Conservation (phyloP, 495 filamentous ascomycete genomes). For the Annulohypoxylon moriforme region DNA sequence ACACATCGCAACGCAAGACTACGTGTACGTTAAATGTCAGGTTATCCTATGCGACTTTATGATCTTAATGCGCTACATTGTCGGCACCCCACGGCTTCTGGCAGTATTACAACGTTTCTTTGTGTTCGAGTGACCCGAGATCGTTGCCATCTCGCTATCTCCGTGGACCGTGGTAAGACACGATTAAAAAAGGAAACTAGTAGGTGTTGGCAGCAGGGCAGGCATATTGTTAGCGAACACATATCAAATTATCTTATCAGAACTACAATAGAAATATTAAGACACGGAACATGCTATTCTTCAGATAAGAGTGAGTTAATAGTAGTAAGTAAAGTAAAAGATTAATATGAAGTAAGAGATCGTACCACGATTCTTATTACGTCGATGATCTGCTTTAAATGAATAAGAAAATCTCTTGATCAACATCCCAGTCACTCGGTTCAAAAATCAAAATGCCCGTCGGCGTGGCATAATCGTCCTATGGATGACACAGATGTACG, state of each 20-base stretch:
- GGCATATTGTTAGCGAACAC: background rate
- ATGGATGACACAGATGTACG: conserved; percentile 21
- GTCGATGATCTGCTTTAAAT: background rate
- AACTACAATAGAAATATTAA: background rate
- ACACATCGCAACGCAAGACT: conserved; percentile 2
- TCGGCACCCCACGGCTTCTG: background rate
- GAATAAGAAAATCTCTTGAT: background rate
- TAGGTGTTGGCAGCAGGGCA: background rate
- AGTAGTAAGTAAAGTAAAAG: background rate
- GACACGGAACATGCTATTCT: no score
- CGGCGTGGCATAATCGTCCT: background rate
- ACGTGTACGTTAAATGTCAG: conserved; percentile 10
- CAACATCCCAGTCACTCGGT: conserved; percentile 5
- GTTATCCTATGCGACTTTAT: background rate
- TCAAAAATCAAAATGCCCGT: background rate
- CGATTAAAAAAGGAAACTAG: background rate
- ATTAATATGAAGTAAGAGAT: background rate
- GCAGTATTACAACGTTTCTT: background rate
- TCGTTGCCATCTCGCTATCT: conserved; percentile 17
- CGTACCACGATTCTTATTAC: background rate
- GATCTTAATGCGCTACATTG: conserved; percentile 1
- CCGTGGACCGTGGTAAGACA: background rate
- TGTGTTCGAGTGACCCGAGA: conserved; percentile 17
- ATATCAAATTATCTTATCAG: background rate
- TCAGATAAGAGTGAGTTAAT: background rate